phyloP scores from a whole-genome alignment of 2,329 filamentous ascomycete species.

The Tolypocladium ovalisporum region DNA sequence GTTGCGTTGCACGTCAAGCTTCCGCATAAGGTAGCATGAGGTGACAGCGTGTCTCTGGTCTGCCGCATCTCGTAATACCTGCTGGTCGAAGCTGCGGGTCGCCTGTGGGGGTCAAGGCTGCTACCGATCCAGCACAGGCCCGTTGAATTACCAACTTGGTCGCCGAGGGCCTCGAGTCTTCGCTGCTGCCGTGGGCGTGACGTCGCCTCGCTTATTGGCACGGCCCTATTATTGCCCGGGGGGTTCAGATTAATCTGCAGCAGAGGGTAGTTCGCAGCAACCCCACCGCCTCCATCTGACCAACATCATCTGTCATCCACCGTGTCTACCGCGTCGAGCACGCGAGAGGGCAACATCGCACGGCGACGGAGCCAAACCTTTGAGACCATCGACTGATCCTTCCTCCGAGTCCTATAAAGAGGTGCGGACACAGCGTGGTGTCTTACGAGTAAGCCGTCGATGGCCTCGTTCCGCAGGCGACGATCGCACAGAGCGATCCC shows the following conservation, averaged over 20 bases:
- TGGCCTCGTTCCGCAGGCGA: not conserved
- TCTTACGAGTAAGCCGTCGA: not conserved
- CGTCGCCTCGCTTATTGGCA: not conserved
- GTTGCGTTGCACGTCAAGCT: not conserved
- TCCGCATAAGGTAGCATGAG: not conserved
- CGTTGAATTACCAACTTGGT: not conserved
- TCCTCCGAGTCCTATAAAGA: not conserved
- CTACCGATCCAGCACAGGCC: not conserved
- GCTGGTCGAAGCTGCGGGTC: not conserved
- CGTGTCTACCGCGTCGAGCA: not conserved
- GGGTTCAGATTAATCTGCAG: not conserved
- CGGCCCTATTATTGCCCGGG: not conserved
- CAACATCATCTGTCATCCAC: not conserved
- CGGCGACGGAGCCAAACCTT: not conserved
- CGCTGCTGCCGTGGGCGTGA: not conserved
- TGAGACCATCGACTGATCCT: not conserved
- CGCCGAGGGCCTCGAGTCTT: not conserved
- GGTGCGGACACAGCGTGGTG: not conserved
- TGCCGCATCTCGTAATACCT: conserved; percentile 3
- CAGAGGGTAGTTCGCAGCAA: not conserved
- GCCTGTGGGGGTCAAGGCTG: not conserved
- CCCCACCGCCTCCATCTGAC: not conserved
- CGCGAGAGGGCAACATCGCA: not conserved
- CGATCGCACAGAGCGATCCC: not conserved
- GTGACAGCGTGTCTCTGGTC: not conserved